A percentile compares a stretch with the other conserved stretches of the same genome.
Evolutionary conservation across 1,284 basidiomycete species (phyloP).

Genomic region (Amylostereum chailletii): DNA sequence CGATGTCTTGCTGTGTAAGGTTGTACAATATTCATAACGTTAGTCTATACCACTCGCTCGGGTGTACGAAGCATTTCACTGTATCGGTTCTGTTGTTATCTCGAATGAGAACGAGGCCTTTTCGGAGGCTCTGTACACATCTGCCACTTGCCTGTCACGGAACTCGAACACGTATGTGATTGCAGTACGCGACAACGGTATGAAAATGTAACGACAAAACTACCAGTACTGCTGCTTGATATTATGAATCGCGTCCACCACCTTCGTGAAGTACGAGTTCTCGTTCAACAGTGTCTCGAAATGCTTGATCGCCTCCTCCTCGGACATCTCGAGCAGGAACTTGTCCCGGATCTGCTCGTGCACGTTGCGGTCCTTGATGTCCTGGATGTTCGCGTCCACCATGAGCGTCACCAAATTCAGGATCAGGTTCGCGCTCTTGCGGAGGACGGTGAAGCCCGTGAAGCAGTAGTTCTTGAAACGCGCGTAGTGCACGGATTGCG

Average conservation of each 20-base stretch:
- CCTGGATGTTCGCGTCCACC: slow-evolving; percentile 97
- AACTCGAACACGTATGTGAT: no score
- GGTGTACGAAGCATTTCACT: no score
- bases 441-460: slow-evolving; percentile 90
- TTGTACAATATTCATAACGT: no score
- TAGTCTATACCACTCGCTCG: no score
- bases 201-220: no score
- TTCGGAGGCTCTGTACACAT: no score
- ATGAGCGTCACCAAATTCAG: slow-evolving; percentile 94
- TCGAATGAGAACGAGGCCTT: no score
- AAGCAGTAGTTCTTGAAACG: slow-evolving; percentile 96
- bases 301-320: slow-evolving; percentile 96
- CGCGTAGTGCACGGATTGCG: slow-evolving; percentile 85
- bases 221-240: slow-evolving; percentile 77
- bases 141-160: no score
- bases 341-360: slow-evolving; percentile 91
- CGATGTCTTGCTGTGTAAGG: no score
- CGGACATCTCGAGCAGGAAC: slow-evolving; percentile 87
- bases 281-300: slow-evolving; percentile 93
- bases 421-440: slow-evolving; percentile 97
- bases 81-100: no score
- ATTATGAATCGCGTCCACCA: slow-evolving; percentile 89
- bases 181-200: no score
- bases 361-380: slow-evolving; percentile 89
- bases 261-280: slow-evolving; percentile 88